These are phyloP conservation scores for Coniochaeta sp. DNA, from an alignment of 2,329 filamentous ascomycete genomes.

Conservation along the genomic window DNA sequence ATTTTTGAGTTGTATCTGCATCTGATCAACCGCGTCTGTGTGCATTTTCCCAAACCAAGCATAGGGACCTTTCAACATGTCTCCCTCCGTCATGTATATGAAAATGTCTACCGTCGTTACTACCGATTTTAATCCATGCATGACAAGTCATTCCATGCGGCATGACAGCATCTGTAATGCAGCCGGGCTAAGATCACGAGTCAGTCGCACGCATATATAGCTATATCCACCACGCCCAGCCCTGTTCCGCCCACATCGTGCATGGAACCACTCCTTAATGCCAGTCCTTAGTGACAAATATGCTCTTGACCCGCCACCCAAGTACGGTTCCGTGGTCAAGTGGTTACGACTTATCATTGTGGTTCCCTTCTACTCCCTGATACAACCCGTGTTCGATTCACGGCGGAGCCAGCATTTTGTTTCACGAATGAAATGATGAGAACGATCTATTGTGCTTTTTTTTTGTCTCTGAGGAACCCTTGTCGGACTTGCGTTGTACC, in stretches of 20 bases:
- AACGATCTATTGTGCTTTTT: background rate
- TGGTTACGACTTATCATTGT: background rate
- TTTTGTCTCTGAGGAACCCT: background rate
- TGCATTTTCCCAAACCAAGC: too few species aligned
- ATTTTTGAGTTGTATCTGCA: too few species aligned
- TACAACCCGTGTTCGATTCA: background rate
- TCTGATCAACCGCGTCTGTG: too few species aligned
- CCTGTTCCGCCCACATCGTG: background rate
- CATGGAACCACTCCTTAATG: background rate
- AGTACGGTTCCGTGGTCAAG: background rate
- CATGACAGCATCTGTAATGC: background rate
- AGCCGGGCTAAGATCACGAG: background rate
- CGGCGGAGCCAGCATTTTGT: background rate
- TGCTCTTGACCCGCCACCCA: background rate
- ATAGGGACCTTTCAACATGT: too few species aligned
- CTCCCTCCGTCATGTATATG: too few species aligned
- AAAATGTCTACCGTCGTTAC: too few species aligned
- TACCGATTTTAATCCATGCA: too few species aligned
- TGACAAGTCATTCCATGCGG: too few species aligned
- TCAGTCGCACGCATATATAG: background rate
- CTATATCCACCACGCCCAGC: background rate
- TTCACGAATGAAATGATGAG: background rate
- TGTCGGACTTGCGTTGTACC: too few species aligned
- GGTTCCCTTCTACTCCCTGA: background rate
- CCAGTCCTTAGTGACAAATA: background rate